Base-by-base conservation (phyloP, 2,329 filamentous ascomycete species). In the Paraphoma sp. region DNA sequence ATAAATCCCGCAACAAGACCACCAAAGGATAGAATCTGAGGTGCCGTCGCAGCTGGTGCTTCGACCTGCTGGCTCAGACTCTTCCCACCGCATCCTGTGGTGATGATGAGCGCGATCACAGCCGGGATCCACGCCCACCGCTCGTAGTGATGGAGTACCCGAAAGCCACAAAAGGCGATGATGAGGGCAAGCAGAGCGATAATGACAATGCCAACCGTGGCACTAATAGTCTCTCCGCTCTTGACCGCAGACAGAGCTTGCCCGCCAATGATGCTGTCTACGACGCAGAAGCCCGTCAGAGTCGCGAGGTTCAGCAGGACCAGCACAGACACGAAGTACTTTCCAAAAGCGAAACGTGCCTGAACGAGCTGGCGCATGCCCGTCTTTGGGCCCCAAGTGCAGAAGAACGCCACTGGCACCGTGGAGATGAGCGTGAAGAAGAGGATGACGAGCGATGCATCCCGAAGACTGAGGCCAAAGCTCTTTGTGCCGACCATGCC, bases 321-420 rank as follows among this genome's bases (percentile, higher is more conserved):
- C 1, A 86, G 82, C n/a, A 89, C 69, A 0, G 82, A 84, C 33
- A 87, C 83, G 17, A 85, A 75, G 65, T 87, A 87, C 51, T 70
- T 74, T 18, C 71, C 72, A 68, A 87, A 89, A 41, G 83, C 84
- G 71, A 84, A 89, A 18, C 87, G 80, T 4, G 87, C 86, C 62
- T 87, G 85, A 7, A 89, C 82, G 81, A 89, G 87, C 72, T 89
- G 86, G 14, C 87, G 81, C 81, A 89, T 83, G 42, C 86, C 87
- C 9, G 86, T 88, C 72, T 83, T 84, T 4, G 86, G 84, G 0
- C 86, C 86, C 48, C 87, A 73, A 0, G 83, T 86, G 42, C 82
- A 82, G 28, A 89, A 76, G 63, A 84, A 87, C 3, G 84, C 86
- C 0, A 86, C 83, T 0, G 83, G 77, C 6, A 82, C 56, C 0